Evolutionary conservation across 257 asterid species (phyloP).

Genomic region (Anisodus tanguticus): DNA sequence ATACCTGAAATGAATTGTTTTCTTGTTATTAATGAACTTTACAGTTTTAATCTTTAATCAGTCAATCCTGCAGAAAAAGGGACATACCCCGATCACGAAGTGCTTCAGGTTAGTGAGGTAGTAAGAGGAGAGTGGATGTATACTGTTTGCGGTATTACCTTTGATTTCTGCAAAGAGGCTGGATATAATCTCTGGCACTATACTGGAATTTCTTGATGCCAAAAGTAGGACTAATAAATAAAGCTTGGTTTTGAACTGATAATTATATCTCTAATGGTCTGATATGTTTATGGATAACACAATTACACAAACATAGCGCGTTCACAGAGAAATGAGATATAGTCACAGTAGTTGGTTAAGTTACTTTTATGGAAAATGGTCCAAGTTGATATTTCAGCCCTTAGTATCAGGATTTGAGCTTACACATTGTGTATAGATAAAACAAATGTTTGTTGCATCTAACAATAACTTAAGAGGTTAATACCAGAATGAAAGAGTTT

Average conservation of each 20-base stretch:
- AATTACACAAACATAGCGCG: not conserved
- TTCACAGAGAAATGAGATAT: not conserved
- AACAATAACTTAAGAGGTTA: not conserved
- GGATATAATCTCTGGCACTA: conserved; percentile 14
- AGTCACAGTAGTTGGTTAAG: not conserved
- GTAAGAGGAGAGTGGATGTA: not conserved
- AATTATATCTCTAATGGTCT: not conserved
- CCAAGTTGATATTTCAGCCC: conserved; percentile 2
- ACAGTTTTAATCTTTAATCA: not conserved
- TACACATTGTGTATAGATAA: not conserved
- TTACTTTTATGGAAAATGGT: conserved; percentile 12
- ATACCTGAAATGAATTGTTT: not conserved
- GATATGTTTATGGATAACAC: not conserved
- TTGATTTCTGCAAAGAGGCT: conserved; percentile 8
- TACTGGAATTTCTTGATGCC: not conserved
- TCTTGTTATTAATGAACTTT: not conserved
- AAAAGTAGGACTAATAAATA: not conserved
- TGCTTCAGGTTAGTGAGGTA: not conserved
- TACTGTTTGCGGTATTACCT: not conserved
- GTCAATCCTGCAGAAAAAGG: not conserved
- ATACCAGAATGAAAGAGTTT: not conserved
- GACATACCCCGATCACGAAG: not conserved
- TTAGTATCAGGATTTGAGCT: conserved; percentile 7
- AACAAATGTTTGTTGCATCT: not conserved
- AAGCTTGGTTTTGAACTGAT: not conserved